Evolutionary conservation across 2,329 filamentous ascomycete species (phyloP).

Genomic region (Diaporthe destruens): DNA sequence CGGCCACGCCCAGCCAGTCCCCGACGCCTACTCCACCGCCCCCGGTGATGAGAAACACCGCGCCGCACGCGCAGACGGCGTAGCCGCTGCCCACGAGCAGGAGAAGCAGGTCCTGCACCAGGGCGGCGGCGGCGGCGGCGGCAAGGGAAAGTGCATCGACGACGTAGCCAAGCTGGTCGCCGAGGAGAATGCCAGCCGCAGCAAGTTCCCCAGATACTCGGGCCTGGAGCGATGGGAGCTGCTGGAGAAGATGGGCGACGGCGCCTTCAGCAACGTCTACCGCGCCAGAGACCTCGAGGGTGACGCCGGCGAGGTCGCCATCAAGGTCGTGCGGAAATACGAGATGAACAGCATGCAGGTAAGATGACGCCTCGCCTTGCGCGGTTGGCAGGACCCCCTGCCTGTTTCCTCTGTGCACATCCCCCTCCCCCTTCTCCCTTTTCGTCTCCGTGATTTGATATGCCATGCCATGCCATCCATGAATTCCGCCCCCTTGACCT

Average conservation of each 20-base stretch:
- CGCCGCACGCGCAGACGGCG: conserved; percentile 75
- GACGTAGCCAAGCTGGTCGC: conserved; percentile 88
- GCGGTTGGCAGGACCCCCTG: conserved; percentile 39
- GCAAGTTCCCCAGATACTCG: conserved; percentile 87
- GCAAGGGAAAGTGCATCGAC: conserved; percentile 61
- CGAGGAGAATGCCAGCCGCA: conserved; percentile 88
- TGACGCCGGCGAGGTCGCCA: conserved; percentile 84
- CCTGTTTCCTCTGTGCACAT: conserved; percentile 42
- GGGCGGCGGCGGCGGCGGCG: conserved; percentile 46
- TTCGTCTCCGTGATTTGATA: conserved; percentile 44
- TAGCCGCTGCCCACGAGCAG: conserved; percentile 72
- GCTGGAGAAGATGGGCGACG: conserved; percentile 97
- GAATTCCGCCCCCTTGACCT: conserved; percentile 41
- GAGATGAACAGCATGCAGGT: conserved; percentile 99
- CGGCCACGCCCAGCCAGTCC: conserved; percentile 64
- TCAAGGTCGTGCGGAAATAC: conserved; percentile 98
- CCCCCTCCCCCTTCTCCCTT: conserved; percentile 44
- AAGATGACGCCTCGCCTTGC: conserved; percentile 60
- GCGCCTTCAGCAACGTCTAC: conserved; percentile 99
- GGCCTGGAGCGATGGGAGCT: conserved; percentile 88
- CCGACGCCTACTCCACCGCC: conserved; percentile 72
- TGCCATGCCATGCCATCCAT: conserved; percentile 43
- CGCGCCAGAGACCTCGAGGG: conserved; percentile 82
- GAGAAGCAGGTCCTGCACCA: conserved; percentile 67
- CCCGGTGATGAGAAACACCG: conserved; percentile 73